Evolutionary conservation across 441 rosid species (phyloP), one percentile per base, ranked within the genome.

Genomic region (Erodium moschatum): DNA sequence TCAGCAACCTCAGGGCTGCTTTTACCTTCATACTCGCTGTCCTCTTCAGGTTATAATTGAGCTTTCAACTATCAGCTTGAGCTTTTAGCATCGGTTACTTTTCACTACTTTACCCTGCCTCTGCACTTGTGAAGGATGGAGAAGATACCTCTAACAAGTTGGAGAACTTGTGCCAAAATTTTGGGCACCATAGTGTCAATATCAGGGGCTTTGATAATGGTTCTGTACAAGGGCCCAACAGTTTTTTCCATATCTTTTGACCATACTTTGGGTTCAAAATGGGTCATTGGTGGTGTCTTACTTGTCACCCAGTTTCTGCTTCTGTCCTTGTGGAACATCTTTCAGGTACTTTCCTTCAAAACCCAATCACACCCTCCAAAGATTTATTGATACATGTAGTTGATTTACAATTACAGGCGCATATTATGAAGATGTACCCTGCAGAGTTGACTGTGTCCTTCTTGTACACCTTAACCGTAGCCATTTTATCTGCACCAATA

Each of bases 251-350:
- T 5, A 12, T 16, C 24, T 1, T 54, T 15, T 54, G 5, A 16
- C 15, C 11, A 0, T n/a, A n/a, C n/a, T n/a, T n/a, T n/a, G n/a
- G n/a, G 11, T 6, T 5, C 78, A 21, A 77, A 79, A 54, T 88
- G 93, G 93, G 75, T 81, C 50, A 58, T 86, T 64, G 93, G 93
- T 6, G 93, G 87, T 0, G 50, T 79, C 69, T 82, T 85, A 16
- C 86, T 88, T 56, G 58, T 87, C 0, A 85, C 83, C 0, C 89
- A 88, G 74, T 88, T 85, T 67, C 74, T 86, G 38, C 74, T 85
- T 18, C 68, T 85, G 46, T 87, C 93, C 7, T 71, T 88, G 19
- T 88, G 93, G 93, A 81, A 86, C 82, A 88, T 86, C 67, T 85
- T 88, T 29, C 84, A 35, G 40, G 40, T 35, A 35, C 6, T 35